Evolutionary conservation across 2,329 filamentous ascomycete species (phyloP).

Genomic region (Penicillium capsulatum): DNA sequence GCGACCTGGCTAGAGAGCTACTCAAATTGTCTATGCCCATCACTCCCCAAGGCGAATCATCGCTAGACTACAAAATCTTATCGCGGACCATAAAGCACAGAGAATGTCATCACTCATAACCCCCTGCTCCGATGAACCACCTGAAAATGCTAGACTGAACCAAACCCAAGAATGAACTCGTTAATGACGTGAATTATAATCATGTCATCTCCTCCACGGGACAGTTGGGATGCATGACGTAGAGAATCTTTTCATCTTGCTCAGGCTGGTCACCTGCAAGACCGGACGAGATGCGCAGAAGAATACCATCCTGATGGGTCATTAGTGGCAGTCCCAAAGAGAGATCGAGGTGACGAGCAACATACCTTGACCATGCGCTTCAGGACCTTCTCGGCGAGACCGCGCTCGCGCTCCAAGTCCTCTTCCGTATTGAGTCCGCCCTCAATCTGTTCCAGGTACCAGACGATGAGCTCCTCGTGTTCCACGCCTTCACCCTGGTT

Average conservation of each 20-base stretch:
- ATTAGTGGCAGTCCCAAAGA: neutral
- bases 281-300: conserved; percentile 67
- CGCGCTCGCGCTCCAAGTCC: conserved; percentile 70
- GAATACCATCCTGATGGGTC: conserved; percentile 52
- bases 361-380: conserved; percentile 93
- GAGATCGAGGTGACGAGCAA: neutral
- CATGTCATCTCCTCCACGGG: conserved; percentile 59
- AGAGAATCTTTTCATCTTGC: conserved; percentile 58
- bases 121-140: conserved; percentile 23
- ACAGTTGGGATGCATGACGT: conserved; percentile 92
- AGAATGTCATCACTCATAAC: conserved; percentile 35
- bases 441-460: conserved; percentile 92
- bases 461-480: conserved; percentile 73
- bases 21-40: too few species aligned
- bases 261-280: conserved; percentile 63
- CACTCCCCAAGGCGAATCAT: too few species aligned
- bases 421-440: conserved; percentile 75
- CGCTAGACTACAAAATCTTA: too few species aligned
- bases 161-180: conserved; percentile 14
- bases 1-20: too few species aligned
- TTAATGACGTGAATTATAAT: neutral
- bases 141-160: conserved; percentile 22
- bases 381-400: conserved; percentile 75
- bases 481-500: conserved; percentile 76
- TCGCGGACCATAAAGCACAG: too few species aligned